Conservation (phyloP, 2,329 filamentous ascomycete species). For the Pseudopyrenochaeta lycopersici region DNA sequence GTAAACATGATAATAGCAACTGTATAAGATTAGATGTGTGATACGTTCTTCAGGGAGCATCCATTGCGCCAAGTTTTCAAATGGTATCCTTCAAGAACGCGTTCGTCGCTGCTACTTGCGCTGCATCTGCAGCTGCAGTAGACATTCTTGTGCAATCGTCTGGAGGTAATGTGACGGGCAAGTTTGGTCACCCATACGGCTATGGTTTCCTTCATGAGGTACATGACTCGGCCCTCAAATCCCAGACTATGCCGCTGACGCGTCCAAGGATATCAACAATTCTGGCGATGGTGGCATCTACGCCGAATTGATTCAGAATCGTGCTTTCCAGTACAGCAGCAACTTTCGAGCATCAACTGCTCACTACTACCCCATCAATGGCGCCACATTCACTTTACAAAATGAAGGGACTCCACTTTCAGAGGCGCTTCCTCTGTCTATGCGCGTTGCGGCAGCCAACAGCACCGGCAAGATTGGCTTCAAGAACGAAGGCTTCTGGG, state of each 20-base stretch:
- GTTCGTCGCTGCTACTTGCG: conserved; percentile 31
- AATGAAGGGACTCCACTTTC: conserved; percentile 54
- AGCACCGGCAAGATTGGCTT: conserved; percentile 56
- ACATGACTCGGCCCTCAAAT: neutral
- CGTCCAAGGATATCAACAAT: conserved; percentile 63
- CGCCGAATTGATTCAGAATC: conserved; percentile 74
- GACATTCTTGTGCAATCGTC: conserved; percentile 36
- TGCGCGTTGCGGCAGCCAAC: conserved; percentile 52
- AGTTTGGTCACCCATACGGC: conserved; percentile 38
- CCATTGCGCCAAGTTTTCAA: conserved; percentile 1
- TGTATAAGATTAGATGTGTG: conserved; percentile 1
- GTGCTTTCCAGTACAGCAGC: conserved; percentile 69
- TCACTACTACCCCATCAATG: conserved; percentile 44
- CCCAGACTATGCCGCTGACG: conserved; percentile 3
- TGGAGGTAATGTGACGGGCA: conserved; percentile 40
- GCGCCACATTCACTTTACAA: conserved; percentile 49
- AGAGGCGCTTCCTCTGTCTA: conserved; percentile 54
- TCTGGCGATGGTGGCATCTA: conserved; percentile 78
- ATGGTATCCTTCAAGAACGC: conserved; percentile 29
- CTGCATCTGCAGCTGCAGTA: conserved; percentile 30
- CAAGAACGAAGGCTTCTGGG: conserved; percentile 62
- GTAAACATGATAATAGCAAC: neutral
- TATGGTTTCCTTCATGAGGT: conserved; percentile 46
- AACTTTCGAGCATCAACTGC: conserved; percentile 33
- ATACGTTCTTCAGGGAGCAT: neutral